phyloP scores from a whole-genome alignment of 2,329 filamentous ascomycete species.

The Microsporum audouinii region DNA sequence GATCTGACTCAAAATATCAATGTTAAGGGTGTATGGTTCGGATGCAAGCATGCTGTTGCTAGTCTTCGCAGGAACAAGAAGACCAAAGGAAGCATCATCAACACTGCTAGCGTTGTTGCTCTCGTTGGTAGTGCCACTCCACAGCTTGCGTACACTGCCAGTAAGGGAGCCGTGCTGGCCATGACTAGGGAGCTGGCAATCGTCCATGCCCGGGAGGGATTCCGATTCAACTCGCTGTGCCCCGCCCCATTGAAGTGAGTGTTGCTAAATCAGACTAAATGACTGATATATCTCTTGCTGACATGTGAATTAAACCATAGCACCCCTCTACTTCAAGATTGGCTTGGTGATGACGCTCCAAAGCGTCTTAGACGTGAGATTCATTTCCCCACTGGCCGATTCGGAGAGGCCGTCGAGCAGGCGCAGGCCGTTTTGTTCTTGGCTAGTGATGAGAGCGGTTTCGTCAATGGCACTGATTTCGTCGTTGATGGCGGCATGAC shows the following conservation, averaged over 20 bases:
- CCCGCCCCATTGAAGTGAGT: constrained; percentile 71
- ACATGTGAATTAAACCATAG: constrained; percentile 23
- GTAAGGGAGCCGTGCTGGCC: constrained; percentile 83
- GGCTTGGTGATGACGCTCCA: constrained; percentile 73
- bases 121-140: constrained; percentile 78
- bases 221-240: constrained; percentile 81
- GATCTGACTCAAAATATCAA: constrained; percentile 89
- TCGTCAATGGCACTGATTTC: constrained; percentile 84
- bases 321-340: constrained; percentile 83
- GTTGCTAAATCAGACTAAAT: neutral
- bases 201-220: constrained; percentile 80
- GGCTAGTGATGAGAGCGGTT: constrained; percentile 77
- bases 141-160: constrained; percentile 85
- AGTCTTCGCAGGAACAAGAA: constrained; percentile 71
- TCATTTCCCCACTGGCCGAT: constrained; percentile 78
- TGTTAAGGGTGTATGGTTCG: constrained; percentile 97
- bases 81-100: constrained; percentile 71
- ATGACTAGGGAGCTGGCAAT: constrained; percentile 84
- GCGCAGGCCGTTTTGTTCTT: constrained; percentile 80
- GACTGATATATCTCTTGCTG: neutral
- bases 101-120: constrained; percentile 81
- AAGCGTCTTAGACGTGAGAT: constrained; percentile 77
- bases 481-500: constrained; percentile 94
- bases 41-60: constrained; percentile 80
- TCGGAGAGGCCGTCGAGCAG: constrained; percentile 89